Conservation (phyloP, 495 filamentous ascomycete species). For the Aspergillus bertholletiae region DNA sequence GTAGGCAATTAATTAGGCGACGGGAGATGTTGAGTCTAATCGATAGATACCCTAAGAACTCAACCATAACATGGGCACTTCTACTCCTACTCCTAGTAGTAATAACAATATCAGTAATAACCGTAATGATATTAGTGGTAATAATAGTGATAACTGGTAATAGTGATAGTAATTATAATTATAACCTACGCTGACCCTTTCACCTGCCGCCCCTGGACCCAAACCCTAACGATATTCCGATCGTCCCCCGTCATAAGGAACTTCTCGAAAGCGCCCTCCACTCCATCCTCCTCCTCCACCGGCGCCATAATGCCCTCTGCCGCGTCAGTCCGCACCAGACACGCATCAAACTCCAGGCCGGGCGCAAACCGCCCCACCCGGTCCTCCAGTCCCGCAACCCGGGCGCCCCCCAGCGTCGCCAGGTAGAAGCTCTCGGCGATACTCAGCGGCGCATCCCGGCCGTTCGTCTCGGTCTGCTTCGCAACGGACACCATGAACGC, state of each 20-base stretch:
- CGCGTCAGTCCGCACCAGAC: slow-evolving; percentile 45
- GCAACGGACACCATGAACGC: slow-evolving; percentile 61
- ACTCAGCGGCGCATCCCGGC: slow-evolving; percentile 44
- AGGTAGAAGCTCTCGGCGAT: slow-evolving; percentile 56
- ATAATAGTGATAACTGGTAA: no score
- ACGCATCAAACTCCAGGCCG: slow-evolving; percentile 64
- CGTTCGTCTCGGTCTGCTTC: slow-evolving; percentile 43
- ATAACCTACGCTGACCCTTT: slow-evolving; percentile 41
- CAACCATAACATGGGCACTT: no score
- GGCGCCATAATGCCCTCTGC: slow-evolving; percentile 47
- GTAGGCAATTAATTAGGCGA: no score
- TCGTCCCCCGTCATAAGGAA: slow-evolving; percentile 67
- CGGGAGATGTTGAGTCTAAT: no score
- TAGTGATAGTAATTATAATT: no score
- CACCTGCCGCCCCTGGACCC: slow-evolving; percentile 51
- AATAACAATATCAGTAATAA: no score
- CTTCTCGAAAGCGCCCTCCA: slow-evolving; percentile 54
- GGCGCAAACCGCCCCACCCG: slow-evolving; percentile 55
- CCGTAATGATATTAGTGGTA: no score
- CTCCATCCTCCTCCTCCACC: slow-evolving; percentile 48
- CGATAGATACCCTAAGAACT: no score
- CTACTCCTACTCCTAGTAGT: no score
- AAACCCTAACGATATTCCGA: slow-evolving; percentile 56
- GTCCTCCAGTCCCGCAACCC: slow-evolving; percentile 53
- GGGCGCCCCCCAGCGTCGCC: slow-evolving; percentile 60